A percentile compares a stretch with the other conserved stretches of the same genome.
Conservation (phyloP, 2,329 filamentous ascomycete species). For the Trichoderma brevicompactum region DNA sequence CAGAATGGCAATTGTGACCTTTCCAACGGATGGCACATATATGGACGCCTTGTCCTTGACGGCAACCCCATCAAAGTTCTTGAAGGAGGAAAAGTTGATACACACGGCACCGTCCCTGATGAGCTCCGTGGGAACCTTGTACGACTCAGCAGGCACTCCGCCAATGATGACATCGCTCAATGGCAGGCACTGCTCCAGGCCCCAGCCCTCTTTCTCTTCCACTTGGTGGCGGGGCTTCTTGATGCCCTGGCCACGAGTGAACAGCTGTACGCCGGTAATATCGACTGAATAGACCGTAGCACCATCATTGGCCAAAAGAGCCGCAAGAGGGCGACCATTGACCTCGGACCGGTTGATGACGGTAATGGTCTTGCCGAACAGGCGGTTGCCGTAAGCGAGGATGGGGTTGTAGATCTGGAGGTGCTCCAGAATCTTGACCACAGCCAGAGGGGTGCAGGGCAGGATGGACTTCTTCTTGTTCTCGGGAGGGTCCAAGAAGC, state of each 20-base stretch:
- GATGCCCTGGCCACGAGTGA: constrained; percentile 86
- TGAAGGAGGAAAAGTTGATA: constrained; percentile 96
- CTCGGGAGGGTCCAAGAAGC: constrained; percentile 80
- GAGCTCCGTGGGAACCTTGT: constrained; percentile 84
- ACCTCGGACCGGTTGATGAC: constrained; percentile 97
- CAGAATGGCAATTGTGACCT: constrained; percentile 93
- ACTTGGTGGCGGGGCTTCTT: constrained; percentile 86
- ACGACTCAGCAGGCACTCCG: constrained; percentile 84
- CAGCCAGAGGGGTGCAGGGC: constrained; percentile 92
- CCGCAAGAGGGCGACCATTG: constrained; percentile 89
- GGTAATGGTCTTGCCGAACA: constrained; percentile 92
- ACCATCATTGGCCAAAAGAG: constrained; percentile 92
- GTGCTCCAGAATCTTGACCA: constrained; percentile 96
- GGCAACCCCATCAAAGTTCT: constrained; percentile 84
- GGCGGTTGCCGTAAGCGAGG: constrained; percentile 85
- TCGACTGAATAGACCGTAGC: constrained; percentile 96
- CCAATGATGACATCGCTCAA: constrained; percentile 93
- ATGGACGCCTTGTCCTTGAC: constrained; percentile 96
- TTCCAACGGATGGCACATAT: constrained; percentile 95
- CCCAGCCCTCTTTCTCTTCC: constrained; percentile 78
- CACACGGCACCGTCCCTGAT: constrained; percentile 93
- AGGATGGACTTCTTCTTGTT: constrained; percentile 88
- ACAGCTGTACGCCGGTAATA: constrained; percentile 87
- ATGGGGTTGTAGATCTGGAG: constrained; percentile 96
- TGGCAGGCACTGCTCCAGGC: constrained; percentile 78